phyloP scores from a whole-genome alignment of 2,329 filamentous ascomycete species.

The Aspergillus sojae region DNA sequence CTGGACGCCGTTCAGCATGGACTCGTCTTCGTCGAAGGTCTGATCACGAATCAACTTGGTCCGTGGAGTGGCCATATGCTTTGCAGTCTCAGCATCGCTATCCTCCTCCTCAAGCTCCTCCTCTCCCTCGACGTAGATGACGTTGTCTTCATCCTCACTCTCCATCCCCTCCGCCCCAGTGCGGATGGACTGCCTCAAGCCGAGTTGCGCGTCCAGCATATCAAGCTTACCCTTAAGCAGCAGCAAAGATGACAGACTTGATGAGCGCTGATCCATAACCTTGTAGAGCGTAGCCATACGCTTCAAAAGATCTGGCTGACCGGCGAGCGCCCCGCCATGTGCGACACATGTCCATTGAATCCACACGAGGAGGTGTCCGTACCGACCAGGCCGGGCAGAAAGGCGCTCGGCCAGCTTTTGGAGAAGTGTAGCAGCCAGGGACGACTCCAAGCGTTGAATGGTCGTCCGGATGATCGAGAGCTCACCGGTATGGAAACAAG shows the following conservation, averaged over 20 bases:
- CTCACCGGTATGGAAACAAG: slow-evolving; percentile 82
- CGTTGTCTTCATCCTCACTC: slow-evolving; percentile 66
- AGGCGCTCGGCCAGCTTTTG: slow-evolving; percentile 84
- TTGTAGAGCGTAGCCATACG: slow-evolving; percentile 78
- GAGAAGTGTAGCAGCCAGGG: slow-evolving; percentile 76
- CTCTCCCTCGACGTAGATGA: slow-evolving; percentile 87
- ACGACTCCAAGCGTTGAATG: slow-evolving; percentile 85
- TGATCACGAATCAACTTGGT: slow-evolving; percentile 42
- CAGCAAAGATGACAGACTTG: slow-evolving; percentile 78
- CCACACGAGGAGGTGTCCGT: slow-evolving; percentile 90
- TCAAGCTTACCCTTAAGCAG: slow-evolving; percentile 94
- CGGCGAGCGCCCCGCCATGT: slow-evolving; percentile 87
- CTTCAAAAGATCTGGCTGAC: slow-evolving; percentile 79
- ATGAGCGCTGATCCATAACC: slow-evolving; percentile 83
- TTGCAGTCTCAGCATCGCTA: slow-evolving; percentile 33
- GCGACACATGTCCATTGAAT: slow-evolving; percentile 92
- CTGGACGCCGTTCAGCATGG: slow-evolving; percentile 43
- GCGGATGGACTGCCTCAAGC: slow-evolving; percentile 72
- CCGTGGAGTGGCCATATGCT: slow-evolving; percentile 31
- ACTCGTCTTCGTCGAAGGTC: slow-evolving; percentile 46
- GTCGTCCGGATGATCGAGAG: slow-evolving; percentile 78
- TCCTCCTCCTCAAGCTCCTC: slow-evolving; percentile 57
- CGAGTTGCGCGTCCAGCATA: slow-evolving; percentile 88
- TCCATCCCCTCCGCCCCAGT: slow-evolving; percentile 44
- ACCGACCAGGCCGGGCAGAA: slow-evolving; percentile 82